Base-by-base conservation (phyloP, 306 rosid genomes). In the Cajanus cajan region DNA sequence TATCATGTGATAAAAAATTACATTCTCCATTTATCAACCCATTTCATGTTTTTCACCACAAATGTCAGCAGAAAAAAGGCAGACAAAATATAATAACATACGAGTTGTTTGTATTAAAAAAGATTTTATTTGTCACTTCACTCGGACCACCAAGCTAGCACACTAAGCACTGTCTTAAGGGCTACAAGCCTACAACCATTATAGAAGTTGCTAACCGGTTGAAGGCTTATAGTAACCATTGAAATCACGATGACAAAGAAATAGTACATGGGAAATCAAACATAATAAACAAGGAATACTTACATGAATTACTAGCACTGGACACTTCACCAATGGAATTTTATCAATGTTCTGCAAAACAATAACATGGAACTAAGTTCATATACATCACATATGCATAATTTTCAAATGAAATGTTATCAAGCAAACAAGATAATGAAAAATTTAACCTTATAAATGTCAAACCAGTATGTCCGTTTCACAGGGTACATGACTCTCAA, bases 401-500 rank as follows among this genome's bases (percentile, higher is more conserved):
- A 74, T 81, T 74, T 62, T 25, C 36, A 71, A 59, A 71, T 31
- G 36, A 65, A 47, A 41, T 55, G 66, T 55, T 16, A 40, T 68
- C 28, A 66, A 61, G 12, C 65, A 21, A 31, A 57, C 3, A 43
- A 43, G 57, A 33, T 57, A 58, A 66, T 62, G 63, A 79, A 73
- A 77, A 74, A 52, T 71, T 50, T 22, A 37, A 93, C 98, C 98
- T 93, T 93, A 80, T 93, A 93, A 81, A 93, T 93, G 88, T 93
- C 98, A 82, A 93, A 93, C 98, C 98, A 93, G 70, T 91, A 93
- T 8, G 93, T 85, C 85, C 89, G 91, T 73, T 93, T 93, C 84
- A 93, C 98, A 6, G 98, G 94, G 81, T 93, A 93, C 98, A 93
- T 93, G 85, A 93, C 98, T 85, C 97, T 83, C 82, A 93, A 78